Evolutionary conservation across 176 grass and related monocot species (phyloP).

Genomic region (Alopecurus myosuroides): DNA sequence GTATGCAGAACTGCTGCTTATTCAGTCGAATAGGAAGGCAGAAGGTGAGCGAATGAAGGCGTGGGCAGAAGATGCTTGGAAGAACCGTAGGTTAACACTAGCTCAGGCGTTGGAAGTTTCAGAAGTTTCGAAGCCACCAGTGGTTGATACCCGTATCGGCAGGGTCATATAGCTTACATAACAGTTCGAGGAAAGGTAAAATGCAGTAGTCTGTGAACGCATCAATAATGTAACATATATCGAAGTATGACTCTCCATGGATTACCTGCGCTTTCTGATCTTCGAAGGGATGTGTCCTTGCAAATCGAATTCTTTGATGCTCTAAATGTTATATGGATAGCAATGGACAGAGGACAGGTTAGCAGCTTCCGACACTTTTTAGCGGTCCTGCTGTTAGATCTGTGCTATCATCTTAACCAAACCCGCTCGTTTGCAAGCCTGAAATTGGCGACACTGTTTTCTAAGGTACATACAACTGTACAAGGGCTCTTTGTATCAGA

Average conservation of each 20-base stretch:
- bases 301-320: not conserved
- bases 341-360: no score
- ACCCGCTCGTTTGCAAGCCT: no score
- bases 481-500: not conserved
- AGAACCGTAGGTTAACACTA: conserved; percentile 65
- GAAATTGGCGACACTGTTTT: no score
- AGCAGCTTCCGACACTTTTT: no score
- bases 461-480: not conserved
- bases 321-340: no score
- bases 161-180: conserved; percentile 48
- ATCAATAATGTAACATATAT: not conserved
- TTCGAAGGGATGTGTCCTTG: not conserved
- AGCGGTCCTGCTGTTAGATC: no score
- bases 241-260: not conserved
- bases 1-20: conserved; percentile 72
- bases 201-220: not conserved
- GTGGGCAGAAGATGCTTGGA: conserved; percentile 73
- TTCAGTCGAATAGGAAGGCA: conserved; percentile 74
- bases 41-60: conserved; percentile 88
- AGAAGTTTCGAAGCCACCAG: conserved; percentile 45
- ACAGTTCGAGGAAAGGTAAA: not conserved
- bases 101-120: conserved; percentile 61
- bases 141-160: conserved; percentile 65
- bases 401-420: no score
- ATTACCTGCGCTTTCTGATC: not conserved